These are phyloP conservation scores for Pseudogymnoascus sp. DNA, from an alignment of 2,329 filamentous ascomycete species.

Conservation along the genomic window DNA sequence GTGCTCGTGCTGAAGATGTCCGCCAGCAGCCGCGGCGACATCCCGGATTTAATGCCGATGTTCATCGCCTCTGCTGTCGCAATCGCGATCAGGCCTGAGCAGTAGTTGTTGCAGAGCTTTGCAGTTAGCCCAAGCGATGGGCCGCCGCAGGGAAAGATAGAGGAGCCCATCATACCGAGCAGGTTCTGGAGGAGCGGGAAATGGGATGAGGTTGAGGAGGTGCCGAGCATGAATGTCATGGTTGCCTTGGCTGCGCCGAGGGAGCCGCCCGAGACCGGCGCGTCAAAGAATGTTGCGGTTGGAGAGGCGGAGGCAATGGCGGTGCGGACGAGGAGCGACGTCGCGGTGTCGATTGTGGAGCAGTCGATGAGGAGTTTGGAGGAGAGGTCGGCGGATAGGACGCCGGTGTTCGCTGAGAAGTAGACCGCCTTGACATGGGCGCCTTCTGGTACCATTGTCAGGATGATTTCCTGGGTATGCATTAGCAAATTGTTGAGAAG, in stretches of 20 bases:
- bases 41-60: slow-evolving; percentile 48
- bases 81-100: slow-evolving; percentile 49
- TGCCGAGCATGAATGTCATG: slow-evolving; percentile 31
- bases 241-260: slow-evolving; percentile 28
- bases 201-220: too few species aligned
- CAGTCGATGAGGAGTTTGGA: slow-evolving; percentile 57
- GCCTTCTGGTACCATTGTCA: slow-evolving; percentile 62
- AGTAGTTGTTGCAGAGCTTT: slow-evolving; percentile 54
- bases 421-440: slow-evolving; percentile 61
- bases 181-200: slow-evolving; percentile 23
- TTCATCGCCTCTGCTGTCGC: slow-evolving; percentile 50
- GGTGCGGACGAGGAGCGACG: slow-evolving; percentile 30
- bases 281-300: too few species aligned
- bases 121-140: slow-evolving; percentile 47
- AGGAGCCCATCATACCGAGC: slow-evolving; percentile 42
- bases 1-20: slow-evolving; percentile 42
- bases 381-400: slow-evolving; percentile 35
- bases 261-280: slow-evolving; percentile 30
- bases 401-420: slow-evolving; percentile 34
- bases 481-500: slow-evolving; percentile 5
- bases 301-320: too few species aligned
- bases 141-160: slow-evolving; percentile 47
- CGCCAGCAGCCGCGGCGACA: slow-evolving; percentile 44
- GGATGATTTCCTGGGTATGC: slow-evolving; percentile 46
- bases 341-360: slow-evolving; percentile 62